Evolutionary conservation across 1,284 basidiomycete genomes (phyloP), one percentile per base, ranked within the genome.

Genomic region (Rhodotorula sp.): DNA sequence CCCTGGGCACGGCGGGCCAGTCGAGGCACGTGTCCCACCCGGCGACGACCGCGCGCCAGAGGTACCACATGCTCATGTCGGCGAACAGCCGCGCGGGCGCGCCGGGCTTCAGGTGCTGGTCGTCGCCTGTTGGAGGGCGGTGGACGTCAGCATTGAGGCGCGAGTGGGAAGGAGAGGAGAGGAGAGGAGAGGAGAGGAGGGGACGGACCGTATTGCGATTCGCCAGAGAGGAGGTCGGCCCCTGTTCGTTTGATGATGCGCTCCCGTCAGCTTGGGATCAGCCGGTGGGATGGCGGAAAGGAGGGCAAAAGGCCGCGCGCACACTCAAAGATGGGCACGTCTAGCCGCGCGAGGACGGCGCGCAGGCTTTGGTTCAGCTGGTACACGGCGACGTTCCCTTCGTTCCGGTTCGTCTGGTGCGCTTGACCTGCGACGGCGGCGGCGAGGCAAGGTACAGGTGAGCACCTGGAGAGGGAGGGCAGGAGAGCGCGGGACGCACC

Each of bases 301-400:
- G 25, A 54, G 52, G 41, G n/a, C 16, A 34, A 41, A 41, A 3
- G 34, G 16, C 10, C 5, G 10, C 8, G 14, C 61, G 52, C 53
- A 34, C 61, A 63, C 19, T 55, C 61, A 21, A 63, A 63, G 25
- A 63, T 25, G 3, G 45, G 61, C 10, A 63, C 44, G 44, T 48
- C 21, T 4, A 63, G 53, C 12, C 45, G 23, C 1, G 27, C 19
- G 5, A 63, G 45, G 10, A 63, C 53, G 4, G 61, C 61, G 1
- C 61, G 53, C 10, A 63, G 13, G 16, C 52, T 55, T 44, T 63
- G 25, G 45, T 63, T 63, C 17, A 63, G 61, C 61, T 63, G 61
- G 53, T 46, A 63, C 19, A 63, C 53, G 5, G 53, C 61, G 45
- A 55, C 61, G 25, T 63, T 63, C 3, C 53, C 61, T 7, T 63